Base-by-base conservation (phyloP, 768 basidiomycete species). In the Panaeolus papilionaceus region DNA sequence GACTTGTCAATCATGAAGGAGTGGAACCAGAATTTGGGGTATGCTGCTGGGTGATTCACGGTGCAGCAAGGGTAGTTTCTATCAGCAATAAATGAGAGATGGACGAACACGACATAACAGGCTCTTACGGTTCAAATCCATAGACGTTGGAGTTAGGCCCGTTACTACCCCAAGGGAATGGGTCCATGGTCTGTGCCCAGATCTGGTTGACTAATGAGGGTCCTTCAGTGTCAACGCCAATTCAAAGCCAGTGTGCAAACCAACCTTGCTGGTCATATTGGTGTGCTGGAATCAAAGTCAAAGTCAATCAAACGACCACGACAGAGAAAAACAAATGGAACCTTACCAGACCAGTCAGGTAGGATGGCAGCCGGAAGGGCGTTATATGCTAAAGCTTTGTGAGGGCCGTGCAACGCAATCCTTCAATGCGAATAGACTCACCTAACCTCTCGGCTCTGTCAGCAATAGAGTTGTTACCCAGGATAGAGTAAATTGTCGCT, bases 21-120 rank as follows among this genome's bases (percentile, higher is more conserved):
- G 63, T 83, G 77, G 8, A 80, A 77, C 82, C 82, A 83, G 68
- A 83, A 83, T 65, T 81, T 82, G 2, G 82, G 81, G 58, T 77
- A 81, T 0, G 72, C 81, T 58, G 79, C 77, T n/a, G 80, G 79
- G 51, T 82, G 81, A 67, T 82, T 82, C 66, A 82, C 81, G 1
- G 82, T 82, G 64, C 82, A 83, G 66, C 82, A 82, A 1, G 82
- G 80, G 65, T 82, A 82, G 64, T 82, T 83, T n/a, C 81, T 81
- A 40, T 14, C 64, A 42, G 9, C 7, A 20, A 40, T 16, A 40
- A 20, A 26, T 47, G 33, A 16, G 65, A 8, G 12, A 11, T 68
- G 28, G 61, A 16, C 11, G 2, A n/a, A 26, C 20, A 5, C 40
- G 5, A 45, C 33, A n/a, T 12, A 3, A 3, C 28, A n/a, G 9